Base-by-base conservation (phyloP, 768 basidiomycete genomes). In the Amanita exitialis region DNA sequence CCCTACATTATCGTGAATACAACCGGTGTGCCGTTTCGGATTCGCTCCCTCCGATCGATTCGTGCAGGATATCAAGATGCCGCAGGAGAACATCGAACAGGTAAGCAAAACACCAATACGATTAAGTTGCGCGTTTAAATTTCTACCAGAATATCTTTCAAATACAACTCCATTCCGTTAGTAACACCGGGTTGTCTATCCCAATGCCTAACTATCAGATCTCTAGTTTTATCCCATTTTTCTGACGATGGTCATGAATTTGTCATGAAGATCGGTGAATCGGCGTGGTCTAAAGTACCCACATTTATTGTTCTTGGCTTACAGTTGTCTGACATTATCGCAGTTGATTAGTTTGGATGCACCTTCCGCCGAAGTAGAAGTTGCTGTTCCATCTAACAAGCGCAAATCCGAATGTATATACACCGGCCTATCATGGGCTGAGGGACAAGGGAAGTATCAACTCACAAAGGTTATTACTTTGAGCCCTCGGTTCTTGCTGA, bases 391-490 rank as follows among this genome's bases (percentile, higher is more conserved):
- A 2, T 82, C 85, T 7, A 67, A 76, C 38, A 71, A 69, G 27
- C 81, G 82, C 47, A 80, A 73, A 55, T 68, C 75, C 2, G 81
- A 87, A 43, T 80, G 84, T 61, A 75, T 83, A 47, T 88, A 93
- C 62, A 66, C 90, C 42, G 96, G 95, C 1, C 59, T 99, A 35
- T 94, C 92, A 4, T 98, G 94, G 80, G 76, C 79, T 15, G 93
- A 95, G 65, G 96, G 94, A 1, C 70, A 84, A n/a, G 96, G 96
- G 32, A 97, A 96, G 72, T 98, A 97, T 66, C 97, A 97, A 62
- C 70, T 98, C 30, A 86, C 86, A 23, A 98, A 97, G 69, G 85
- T 97, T 57, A 83, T 99, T 56, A 94, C 89, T 0, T 69, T 98
- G 34, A 75, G 88, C 6, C 96, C 96, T 23, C 81, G 96, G 42